Evolutionary conservation across 257 asterid species (phyloP), one percentile per base, ranked within the genome.

Genomic region (Nicotiana tomentosiformis): DNA sequence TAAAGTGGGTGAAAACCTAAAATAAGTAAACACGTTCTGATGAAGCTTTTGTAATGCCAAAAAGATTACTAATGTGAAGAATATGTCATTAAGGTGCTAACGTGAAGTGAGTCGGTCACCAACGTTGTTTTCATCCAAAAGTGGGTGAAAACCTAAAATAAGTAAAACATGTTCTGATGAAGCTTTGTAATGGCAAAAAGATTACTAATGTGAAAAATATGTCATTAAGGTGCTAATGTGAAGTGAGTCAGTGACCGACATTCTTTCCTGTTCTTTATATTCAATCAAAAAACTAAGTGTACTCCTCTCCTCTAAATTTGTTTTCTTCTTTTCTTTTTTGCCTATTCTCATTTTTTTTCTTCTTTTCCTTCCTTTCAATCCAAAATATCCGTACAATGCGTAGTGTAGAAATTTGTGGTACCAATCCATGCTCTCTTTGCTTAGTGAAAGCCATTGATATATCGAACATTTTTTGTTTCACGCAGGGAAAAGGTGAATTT

Each of bases 401-500:
- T 46, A 43, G 15, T 5, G 35, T 43, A 49, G 79, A 20, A 23
- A 46, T 72, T 46, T 46, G 79, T 72, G 39, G 53, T 51, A 4
- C 64, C 16, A 51, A 76, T 26, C 62, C 4, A 37, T 51, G 64
- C 10, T 26, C 46, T 15, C 46, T 51, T 8, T 76, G 43, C 3
- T 46, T 26, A 51, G 64, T 51, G 14, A 33, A 23, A 18, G 32
- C 60, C 39, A 70, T 30, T 55, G 69, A 23, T 18, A 56, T 51
- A 10, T 10, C 14, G 2, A 66, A 14, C 12, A 56, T 83, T 43
- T 35, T 16, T 60, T 86, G n/a, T 5, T 80, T 8, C 66, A 16
- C 66, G 58, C 87, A 96, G 98, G 99, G 99, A 4, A 96, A 96
- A 91, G 99, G 99, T 14, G 99, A 96, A 90, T 96, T 96, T 86